Evolutionary conservation across 495 filamentous ascomycete genomes (phyloP).

Genomic region (Xylaria venustula): DNA sequence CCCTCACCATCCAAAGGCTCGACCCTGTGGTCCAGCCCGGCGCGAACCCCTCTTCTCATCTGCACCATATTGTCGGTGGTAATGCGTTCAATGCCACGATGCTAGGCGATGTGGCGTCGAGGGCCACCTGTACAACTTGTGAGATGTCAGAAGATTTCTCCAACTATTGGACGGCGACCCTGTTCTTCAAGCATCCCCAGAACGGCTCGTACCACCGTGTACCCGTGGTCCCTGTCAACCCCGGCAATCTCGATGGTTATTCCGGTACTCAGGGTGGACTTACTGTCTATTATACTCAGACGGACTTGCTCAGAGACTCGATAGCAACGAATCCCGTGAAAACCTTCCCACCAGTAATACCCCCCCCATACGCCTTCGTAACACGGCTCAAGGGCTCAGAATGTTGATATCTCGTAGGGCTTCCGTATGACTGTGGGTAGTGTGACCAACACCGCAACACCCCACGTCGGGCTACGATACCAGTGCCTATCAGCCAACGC

Average conservation of each 20-base stretch:
- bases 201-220: constrained; percentile 54
- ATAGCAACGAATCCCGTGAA: constrained; percentile 40
- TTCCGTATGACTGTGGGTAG: constrained; percentile 56
- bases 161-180: constrained; percentile 50
- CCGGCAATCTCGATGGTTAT: constrained; percentile 13
- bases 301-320: constrained; percentile 39
- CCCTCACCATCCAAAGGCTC: constrained; percentile 46
- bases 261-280: constrained; percentile 39
- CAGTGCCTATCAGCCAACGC: constrained; percentile 42
- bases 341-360: constrained; percentile 44
- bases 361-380: constrained; percentile 22
- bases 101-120: constrained; percentile 40
- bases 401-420: constrained; percentile 34
- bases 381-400: constrained; percentile 12
- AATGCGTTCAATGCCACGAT: constrained; percentile 52
- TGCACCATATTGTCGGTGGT: constrained; percentile 52
- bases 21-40: constrained; percentile 52
- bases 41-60: constrained; percentile 41
- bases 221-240: constrained; percentile 47
- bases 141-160: constrained; percentile 49
- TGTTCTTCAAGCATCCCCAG: constrained; percentile 50
- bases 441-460: constrained; percentile 31
- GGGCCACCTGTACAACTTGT: constrained; percentile 47
- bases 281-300: constrained; percentile 55
- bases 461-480: constrained; percentile 43